A percentile compares a stretch with the other conserved stretches of the same genome.
phyloP scores from a whole-genome alignment of 2,329 filamentous ascomycete species.

The Fusarium concolor region DNA sequence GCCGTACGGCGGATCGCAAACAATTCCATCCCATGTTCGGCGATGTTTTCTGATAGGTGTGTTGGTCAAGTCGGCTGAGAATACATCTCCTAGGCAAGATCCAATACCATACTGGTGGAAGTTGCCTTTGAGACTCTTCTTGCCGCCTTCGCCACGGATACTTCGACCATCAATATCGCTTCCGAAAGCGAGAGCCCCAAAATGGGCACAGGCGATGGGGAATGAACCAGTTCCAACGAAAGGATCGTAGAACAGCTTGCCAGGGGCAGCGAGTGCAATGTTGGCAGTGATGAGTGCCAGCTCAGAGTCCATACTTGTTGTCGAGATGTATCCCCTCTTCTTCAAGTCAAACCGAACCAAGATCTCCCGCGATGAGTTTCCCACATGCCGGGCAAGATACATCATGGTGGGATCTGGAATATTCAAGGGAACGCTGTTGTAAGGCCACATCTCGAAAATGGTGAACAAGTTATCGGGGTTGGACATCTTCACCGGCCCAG shows the following conservation, averaged over 20 bases:
- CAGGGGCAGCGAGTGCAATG: slow-evolving; percentile 82
- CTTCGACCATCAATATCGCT: slow-evolving; percentile 94
- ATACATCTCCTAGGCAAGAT: slow-evolving; percentile 77
- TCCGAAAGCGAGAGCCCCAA: slow-evolving; percentile 84
- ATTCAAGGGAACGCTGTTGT: slow-evolving; percentile 61
- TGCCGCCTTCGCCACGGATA: slow-evolving; percentile 76
- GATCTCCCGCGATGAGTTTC: slow-evolving; percentile 72
- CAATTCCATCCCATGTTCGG: slow-evolving; percentile 85
- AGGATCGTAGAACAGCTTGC: slow-evolving; percentile 91
- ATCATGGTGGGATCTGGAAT: slow-evolving; percentile 67
- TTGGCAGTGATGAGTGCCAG: slow-evolving; percentile 92
- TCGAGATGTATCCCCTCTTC: slow-evolving; percentile 92
- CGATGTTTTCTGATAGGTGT: slow-evolving; percentile 72
- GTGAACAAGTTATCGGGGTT: slow-evolving; percentile 79
- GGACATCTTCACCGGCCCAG: slow-evolving; percentile 82
- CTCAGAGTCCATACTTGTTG: slow-evolving; percentile 97
- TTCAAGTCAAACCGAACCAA: slow-evolving; percentile 87
- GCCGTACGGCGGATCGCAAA: slow-evolving; percentile 96
- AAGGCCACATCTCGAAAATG: slow-evolving; percentile 84
- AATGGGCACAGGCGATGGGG: slow-evolving; percentile 88
- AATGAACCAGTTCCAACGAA: slow-evolving; percentile 97
- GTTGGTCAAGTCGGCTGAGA: slow-evolving; percentile 89
- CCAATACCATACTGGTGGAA: slow-evolving; percentile 85
- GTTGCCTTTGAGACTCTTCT: slow-evolving; percentile 71
- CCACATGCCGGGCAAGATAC: slow-evolving; percentile 80